These are phyloP conservation scores for Calonectria hongkongensis DNA, from an alignment of 2,329 filamentous ascomycete species.

Conservation along the genomic window DNA sequence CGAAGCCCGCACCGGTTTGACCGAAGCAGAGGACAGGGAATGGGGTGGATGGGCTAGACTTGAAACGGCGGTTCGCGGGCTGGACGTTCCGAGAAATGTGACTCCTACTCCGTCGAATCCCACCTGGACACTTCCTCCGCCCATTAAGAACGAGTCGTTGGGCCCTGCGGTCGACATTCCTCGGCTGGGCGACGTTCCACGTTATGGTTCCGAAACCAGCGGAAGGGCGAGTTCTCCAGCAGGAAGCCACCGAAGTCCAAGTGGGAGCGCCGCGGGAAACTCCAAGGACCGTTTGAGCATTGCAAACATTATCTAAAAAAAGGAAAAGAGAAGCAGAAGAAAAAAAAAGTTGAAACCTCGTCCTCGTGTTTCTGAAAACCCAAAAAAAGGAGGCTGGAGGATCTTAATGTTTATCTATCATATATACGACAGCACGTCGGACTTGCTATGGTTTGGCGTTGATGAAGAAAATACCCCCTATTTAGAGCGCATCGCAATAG, in stretches of 20 bases:
- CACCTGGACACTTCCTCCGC: slow-evolving; percentile 59
- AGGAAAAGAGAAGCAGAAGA: background rate
- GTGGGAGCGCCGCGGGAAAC: slow-evolving; percentile 46
- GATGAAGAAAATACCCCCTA: slow-evolving; percentile 37
- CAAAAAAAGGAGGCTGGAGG: slow-evolving; percentile 14
- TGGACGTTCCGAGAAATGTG: slow-evolving; percentile 53
- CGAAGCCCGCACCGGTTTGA: slow-evolving; percentile 71
- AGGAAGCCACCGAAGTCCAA: slow-evolving; percentile 49
- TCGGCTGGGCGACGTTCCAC: slow-evolving; percentile 56
- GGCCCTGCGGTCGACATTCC: slow-evolving; percentile 53
- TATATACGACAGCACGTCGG: slow-evolving; percentile 26
- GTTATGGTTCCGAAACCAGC: slow-evolving; percentile 56
- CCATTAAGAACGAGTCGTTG: slow-evolving; percentile 61
- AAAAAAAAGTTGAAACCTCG: slow-evolving; percentile 40
- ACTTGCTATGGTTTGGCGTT: slow-evolving; percentile 9
- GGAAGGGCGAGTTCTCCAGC: slow-evolving; percentile 55
- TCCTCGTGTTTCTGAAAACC: slow-evolving; percentile 27
- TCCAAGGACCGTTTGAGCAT: slow-evolving; percentile 63
- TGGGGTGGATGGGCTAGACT: slow-evolving; percentile 90
- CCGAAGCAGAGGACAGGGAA: slow-evolving; percentile 75
- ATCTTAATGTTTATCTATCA: slow-evolving; percentile 50
- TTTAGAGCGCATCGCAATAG: slow-evolving; percentile 31
- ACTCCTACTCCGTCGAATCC: slow-evolving; percentile 58
- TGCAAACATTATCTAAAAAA: slow-evolving; percentile 65
- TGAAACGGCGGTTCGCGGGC: slow-evolving; percentile 67